Evolutionary conservation across 129 eudicot genomes (phyloP), one percentile per base, ranked within the genome.

Genomic region (Helichrysum umbraculigerum): DNA sequence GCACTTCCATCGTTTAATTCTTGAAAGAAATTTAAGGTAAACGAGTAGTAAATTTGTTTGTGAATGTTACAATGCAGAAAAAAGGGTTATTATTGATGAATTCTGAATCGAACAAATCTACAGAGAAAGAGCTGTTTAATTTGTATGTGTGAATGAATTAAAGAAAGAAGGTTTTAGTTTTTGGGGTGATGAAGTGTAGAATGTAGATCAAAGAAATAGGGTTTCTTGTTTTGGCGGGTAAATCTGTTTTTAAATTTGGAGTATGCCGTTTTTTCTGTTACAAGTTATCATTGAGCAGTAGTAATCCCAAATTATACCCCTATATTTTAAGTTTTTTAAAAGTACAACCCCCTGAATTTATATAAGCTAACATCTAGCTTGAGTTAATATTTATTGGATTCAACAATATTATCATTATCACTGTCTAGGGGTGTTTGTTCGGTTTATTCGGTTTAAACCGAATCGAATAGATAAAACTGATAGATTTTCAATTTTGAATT

Each of bases 171-270:
- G 54, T 47, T 44, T 60, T 1, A 8, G 5, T 60, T 60, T 60
- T 2, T 14, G 15, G 52, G 52, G 5, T 3, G 17, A 44, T 11
- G 52, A n/a, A n/a, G n/a, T n/a, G n/a, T n/a, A n/a, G 52, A 12
- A 17, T 44, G 52, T 12, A 44, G 52, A 11, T 44, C 5, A 47
- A 44, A 47, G 54, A 15, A 47, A 47, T 47, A 4, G 54, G 54
- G n/a, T 47, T 41, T 14, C 54, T 47, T 47, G 54, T 47, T 47
- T 25, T 61, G 66, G 66, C 66, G 35, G 66, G 66, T 21, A 61
- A 61, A 61, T 25, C 66, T 61, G 66, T 61, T 61, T 19, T 8
- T 58, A 47, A 14, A 22, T 7, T 58, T 7, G 64, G 30, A 7
- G 30, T 58, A 44, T 3, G 52, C 52, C 52, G 17, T 12, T 44